These are phyloP conservation scores for Neurospora sp. DNA, from an alignment of 495 filamentous ascomycete genomes.

Conservation along the genomic window DNA sequence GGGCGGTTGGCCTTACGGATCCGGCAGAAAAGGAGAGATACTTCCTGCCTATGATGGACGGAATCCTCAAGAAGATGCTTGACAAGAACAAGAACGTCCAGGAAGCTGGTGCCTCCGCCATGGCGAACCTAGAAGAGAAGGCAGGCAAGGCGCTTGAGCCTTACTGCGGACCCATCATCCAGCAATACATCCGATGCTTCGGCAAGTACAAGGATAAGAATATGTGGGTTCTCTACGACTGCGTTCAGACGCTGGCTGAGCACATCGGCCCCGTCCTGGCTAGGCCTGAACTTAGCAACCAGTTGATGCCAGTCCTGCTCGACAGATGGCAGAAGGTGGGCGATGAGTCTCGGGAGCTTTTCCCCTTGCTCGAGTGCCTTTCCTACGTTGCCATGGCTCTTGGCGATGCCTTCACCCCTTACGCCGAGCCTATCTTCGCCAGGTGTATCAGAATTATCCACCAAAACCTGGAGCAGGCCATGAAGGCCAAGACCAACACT, in stretches of 20 bases:
- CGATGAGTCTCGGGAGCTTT: slow-evolving; percentile 87
- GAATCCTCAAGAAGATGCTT: slow-evolving; percentile 86
- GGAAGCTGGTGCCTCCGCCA: slow-evolving; percentile 91
- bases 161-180: slow-evolving; percentile 83
- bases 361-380: slow-evolving; percentile 88
- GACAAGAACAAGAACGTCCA: slow-evolving; percentile 97
- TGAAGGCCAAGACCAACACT: slow-evolving; percentile 51
- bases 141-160: slow-evolving; percentile 67
- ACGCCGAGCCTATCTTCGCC: slow-evolving; percentile 70
- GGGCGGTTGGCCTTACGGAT: slow-evolving; percentile 71
- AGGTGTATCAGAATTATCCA: slow-evolving; percentile 88
- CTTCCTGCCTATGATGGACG: slow-evolving; percentile 97
- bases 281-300: slow-evolving; percentile 62
- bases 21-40: slow-evolving; percentile 57
- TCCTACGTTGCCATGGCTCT: slow-evolving; percentile 89
- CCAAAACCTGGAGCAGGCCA: slow-evolving; percentile 69
- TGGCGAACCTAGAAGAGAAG: slow-evolving; percentile 93
- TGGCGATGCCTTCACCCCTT: slow-evolving; percentile 71
- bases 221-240: slow-evolving; percentile 98
- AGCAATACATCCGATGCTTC: slow-evolving; percentile 89
- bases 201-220: slow-evolving; percentile 94
- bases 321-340: slow-evolving; percentile 77
- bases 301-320: slow-evolving; percentile 92
- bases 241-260: slow-evolving; percentile 93
- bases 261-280: slow-evolving; percentile 73